Evolutionary conservation across 148 eudicot species (phyloP), one percentile per base, ranked within the genome.

Genomic region (Talinum fruticosum): DNA sequence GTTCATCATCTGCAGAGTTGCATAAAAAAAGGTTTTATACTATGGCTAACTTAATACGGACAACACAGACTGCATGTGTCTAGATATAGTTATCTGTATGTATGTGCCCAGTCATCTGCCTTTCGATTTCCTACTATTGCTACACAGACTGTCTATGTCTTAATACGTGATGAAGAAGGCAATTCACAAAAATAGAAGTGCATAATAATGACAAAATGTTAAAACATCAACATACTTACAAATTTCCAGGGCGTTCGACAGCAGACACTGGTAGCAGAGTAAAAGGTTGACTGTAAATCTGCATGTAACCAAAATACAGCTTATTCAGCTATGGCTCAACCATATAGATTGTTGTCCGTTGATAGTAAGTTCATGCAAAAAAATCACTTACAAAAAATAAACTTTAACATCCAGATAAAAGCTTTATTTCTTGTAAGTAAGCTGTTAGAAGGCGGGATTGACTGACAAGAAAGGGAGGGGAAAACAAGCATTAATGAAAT

Each of bases 181-280:
- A 23, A 28, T 69, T 69, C 65, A 45, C 8, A 71, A 65, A 49
- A 71, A 49, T 41, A 13, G 6, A 73, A 66, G n/a, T 49, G 57
- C 49, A 28, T 15, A 13, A 32, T 2, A 6, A 61, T 44, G 45
- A 26, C 28, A 10, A n/a, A 69, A 83, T 13, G 28, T 21, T 28
- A 4, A n/a, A 23, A 13, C 5, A 30, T 54, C 59, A 65, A 45
- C 13, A 64, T 21, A 86, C 98, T 87, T 74, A 94, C 98, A 92
- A 70, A 83, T 89, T 94, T 69, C 97, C 98, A 15, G 98, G 97
- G 76, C 82, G 80, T 84, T 94, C 98, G 59, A 94, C 91, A 77
- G 97, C 89, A 49, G 98, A 92, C 66, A 86, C 78, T 14, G 96
- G 98, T 57, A 94, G 85, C 82, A 90, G 64, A 41, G 75, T 81